Evolutionary conservation across 495 filamentous ascomycete genomes (phyloP), one percentile per base, ranked within the genome.

Genomic region (Lasiosphaeris hirsuta): DNA sequence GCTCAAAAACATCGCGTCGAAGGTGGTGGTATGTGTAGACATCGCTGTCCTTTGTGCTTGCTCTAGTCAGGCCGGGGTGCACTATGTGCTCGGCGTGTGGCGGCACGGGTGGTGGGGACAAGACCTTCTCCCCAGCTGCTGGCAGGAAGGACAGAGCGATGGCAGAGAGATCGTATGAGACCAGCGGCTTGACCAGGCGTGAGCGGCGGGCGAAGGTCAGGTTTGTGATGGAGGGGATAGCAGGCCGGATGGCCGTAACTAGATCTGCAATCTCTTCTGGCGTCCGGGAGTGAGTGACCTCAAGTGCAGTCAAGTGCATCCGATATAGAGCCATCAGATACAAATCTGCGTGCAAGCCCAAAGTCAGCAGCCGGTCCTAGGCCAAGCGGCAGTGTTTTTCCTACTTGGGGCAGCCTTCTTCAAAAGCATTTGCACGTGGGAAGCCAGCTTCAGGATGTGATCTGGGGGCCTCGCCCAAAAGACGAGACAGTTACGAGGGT

Each of bases 11-110:
- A 69, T 96, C 90, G 3, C 88, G 77, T 1, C 93, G 84, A 5
- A 97, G 83, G 70, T 97, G 92, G 63, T 96, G 93, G 69, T 96
- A 97, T 2, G 88, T 90, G 69, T 90, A 97, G 0, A 30, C 38
- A 58, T 90, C 86, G 7, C 78, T 73, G 13, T 68, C 65, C 0
- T 54, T 36, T 8, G 45, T 53, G 45, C 17, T 41, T 9, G 15
- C 51, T 4, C 46, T 43, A 7, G 10, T 9, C 10, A 59, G 60
- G 11, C 71, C 62, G 2, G 46, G 48, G 17, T 51, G 58, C 7
- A 40, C 46, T 14, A 42, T 60, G 11, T 35, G 46, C 17, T 51
- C 56, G 19, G 58, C 47, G 50, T 64, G 59, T 10, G 72, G 63
- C 41, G 67, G 63, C 10, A 62, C 58, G 5, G 73, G 63, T 48